Percentiles rank a stretch among this genome's conserved stretches.
Conservation (phyloP, 768 basidiomycete species). For the Tephrocybe sp. region DNA sequence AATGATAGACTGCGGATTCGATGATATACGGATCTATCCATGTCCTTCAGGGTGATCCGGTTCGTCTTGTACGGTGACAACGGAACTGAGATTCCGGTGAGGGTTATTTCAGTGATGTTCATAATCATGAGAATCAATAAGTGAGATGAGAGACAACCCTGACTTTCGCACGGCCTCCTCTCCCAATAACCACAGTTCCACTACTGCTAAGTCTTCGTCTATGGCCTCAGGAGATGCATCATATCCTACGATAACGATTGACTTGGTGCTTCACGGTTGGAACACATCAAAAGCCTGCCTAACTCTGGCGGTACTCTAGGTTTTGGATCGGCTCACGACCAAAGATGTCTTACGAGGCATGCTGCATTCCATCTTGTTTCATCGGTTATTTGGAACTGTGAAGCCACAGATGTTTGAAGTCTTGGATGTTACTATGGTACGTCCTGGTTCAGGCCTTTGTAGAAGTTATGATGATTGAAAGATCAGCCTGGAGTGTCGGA, state of each 20-base stretch:
- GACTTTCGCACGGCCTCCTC: constrained; percentile 7
- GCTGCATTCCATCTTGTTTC: constrained; percentile 82
- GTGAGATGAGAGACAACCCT: too few species aligned
- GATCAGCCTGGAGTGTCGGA: constrained; percentile 79
- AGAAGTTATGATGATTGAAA: neutral
- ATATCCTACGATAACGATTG: constrained; percentile 16
- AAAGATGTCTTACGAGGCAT: constrained; percentile 76
- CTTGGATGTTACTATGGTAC: constrained; percentile 81
- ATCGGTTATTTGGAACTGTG: constrained; percentile 78
- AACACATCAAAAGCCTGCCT: constrained; percentile 2
- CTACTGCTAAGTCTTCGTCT: neutral
- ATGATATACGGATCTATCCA: too few species aligned
- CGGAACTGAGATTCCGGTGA: too few species aligned
- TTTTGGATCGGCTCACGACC: constrained; percentile 68
- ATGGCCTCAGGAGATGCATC: constrained; percentile 15
- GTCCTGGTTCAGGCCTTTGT: constrained; percentile 15
- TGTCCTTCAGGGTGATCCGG: too few species aligned
- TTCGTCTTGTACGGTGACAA: too few species aligned
- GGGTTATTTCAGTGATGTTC: too few species aligned
- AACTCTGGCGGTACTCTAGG: constrained; percentile 37
- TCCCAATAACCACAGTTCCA: neutral
- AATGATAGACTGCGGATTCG: too few species aligned
- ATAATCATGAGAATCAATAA: too few species aligned
- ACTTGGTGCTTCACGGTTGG: constrained; percentile 13
- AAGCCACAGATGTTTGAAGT: constrained; percentile 79